These are phyloP conservation scores for Ocimum tenuiflorum DNA, from an alignment of 257 asterid species.

Conservation along the genomic window DNA sequence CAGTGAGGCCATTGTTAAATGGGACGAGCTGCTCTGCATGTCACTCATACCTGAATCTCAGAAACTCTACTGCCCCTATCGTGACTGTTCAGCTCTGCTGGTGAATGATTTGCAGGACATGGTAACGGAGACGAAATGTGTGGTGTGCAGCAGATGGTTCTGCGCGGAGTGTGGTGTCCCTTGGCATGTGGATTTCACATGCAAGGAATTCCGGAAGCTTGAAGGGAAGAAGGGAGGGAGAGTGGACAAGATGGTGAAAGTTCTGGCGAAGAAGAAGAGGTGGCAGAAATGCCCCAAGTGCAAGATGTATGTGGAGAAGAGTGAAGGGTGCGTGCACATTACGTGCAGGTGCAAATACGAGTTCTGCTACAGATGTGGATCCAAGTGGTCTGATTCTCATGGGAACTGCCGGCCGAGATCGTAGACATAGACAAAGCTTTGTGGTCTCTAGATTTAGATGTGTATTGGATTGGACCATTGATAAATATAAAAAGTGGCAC, in stretches of 20 bases:
- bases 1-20: constrained; percentile 25
- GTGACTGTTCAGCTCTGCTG: constrained; percentile 53
- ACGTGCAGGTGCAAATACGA: constrained; percentile 52
- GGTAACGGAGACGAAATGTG: constrained; percentile 23
- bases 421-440: too few species aligned
- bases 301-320: constrained; percentile 54
- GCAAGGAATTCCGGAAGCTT: constrained; percentile 55
- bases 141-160: constrained; percentile 47
- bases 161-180: constrained; percentile 61
- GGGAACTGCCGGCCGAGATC: constrained; percentile 19
- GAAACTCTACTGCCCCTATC: constrained; percentile 56
- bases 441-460: too few species aligned
- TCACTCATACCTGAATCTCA: constrained; percentile 54
- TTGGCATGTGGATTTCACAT: constrained; percentile 63
- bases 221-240: constrained; percentile 23
- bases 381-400: constrained; percentile 43
- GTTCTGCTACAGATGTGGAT: constrained; percentile 60
- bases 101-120: constrained; percentile 36
- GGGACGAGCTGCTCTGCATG: constrained; percentile 53
- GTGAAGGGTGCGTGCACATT: constrained; percentile 58
- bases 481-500: too few species aligned
- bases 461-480: too few species aligned
- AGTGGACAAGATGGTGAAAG: constrained; percentile 35
- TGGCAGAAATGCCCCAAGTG: constrained; percentile 75
- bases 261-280: constrained; percentile 60